These are phyloP conservation scores for Hypomyces perniciosus DNA, from an alignment of 2,329 filamentous ascomycete species.

Conservation along the genomic window DNA sequence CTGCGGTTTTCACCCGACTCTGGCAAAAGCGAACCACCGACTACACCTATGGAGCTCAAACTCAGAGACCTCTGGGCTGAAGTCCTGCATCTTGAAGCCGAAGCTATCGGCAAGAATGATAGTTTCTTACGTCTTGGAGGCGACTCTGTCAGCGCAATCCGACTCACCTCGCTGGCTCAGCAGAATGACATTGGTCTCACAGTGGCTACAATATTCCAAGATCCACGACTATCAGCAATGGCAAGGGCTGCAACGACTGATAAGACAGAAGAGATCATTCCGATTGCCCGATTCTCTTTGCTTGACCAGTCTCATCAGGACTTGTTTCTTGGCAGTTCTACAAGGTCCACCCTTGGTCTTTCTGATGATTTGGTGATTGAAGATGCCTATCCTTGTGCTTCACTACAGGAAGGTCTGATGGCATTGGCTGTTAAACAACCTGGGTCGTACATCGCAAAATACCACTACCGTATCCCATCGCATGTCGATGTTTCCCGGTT, in stretches of 20 bases:
- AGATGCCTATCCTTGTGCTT: slow-evolving; percentile 10
- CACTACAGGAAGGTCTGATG: slow-evolving; percentile 12
- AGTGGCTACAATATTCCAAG: neutral
- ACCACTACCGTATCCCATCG: neutral
- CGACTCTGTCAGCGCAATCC: slow-evolving; percentile 10
- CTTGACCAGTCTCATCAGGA: neutral
- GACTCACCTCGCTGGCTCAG: neutral
- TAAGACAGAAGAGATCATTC: neutral
- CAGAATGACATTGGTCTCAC: neutral
- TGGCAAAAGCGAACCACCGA: neutral
- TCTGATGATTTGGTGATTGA: neutral
- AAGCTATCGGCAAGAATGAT: slow-evolving; percentile 9
- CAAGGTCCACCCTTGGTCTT: neutral
- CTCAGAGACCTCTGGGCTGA: slow-evolving; percentile 6
- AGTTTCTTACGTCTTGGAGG: slow-evolving; percentile 11
- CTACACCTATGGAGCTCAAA: slow-evolving; percentile 1
- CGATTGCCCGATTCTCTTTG: neutral
- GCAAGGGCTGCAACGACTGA: too few species aligned
- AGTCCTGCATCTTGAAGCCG: slow-evolving; percentile 1
- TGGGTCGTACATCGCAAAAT: slow-evolving; percentile 1
- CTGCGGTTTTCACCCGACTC: neutral
- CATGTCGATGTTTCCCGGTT: neutral
- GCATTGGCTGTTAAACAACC: slow-evolving; percentile 4
- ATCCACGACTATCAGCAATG: neutral
- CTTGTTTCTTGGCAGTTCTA: neutral